Evolutionary conservation across 2,329 filamentous ascomycete species (phyloP), one percentile per base, ranked within the genome.

Genomic region (Aureobasidium zeae): DNA sequence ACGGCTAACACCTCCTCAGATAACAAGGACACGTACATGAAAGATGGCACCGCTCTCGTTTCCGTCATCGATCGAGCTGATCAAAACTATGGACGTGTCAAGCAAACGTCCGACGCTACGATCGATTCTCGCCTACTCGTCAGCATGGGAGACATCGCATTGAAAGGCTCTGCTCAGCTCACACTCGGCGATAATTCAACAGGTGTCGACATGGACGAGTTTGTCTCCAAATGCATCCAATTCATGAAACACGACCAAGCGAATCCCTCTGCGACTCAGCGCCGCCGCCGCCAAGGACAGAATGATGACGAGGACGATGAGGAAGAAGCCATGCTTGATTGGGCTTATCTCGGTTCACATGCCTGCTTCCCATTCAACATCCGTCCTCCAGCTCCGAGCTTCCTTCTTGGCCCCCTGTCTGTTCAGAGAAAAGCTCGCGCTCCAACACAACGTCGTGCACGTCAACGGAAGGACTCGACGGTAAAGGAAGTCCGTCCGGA

Each of bases 41-140:
- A 78, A 51, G 70, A 77, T 26, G 83, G 81, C 7, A 68, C 68
- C 19, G 80, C 77, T 5, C 66, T 89, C 12, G 39, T 49, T 52
- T 85, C 53, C 13, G 55, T 52, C 7, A 48, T 63, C 16, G 48
- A 54, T 24, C 46, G 50, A n/a, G 59, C 59, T 1, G 70, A 71
- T 17, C 77, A 79, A 2, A 67, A 94, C 12, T 68, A 74, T 46
- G 70, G 81, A 8, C 77, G 79, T 1, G 67, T 96, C 17, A 61
- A 74, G 55, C 88, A 95, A 66, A 94, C 91, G 0, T 79, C 81
- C 2, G 91, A 96, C 60, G 91, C 91, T 1, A 85, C 83, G 1
- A 81, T 94, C 48, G 91, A 98, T 59, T 87, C 89, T 0, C 79
- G 84, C n/a, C 71, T 93, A 19, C 72, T 96, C 3, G 82, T 94